Percentiles rank a stretch among this genome's conserved stretches.
These are phyloP conservation scores for Arthrobotrys conoides DNA, from an alignment of 2,329 filamentous ascomycete genomes.

Conservation along the genomic window DNA sequence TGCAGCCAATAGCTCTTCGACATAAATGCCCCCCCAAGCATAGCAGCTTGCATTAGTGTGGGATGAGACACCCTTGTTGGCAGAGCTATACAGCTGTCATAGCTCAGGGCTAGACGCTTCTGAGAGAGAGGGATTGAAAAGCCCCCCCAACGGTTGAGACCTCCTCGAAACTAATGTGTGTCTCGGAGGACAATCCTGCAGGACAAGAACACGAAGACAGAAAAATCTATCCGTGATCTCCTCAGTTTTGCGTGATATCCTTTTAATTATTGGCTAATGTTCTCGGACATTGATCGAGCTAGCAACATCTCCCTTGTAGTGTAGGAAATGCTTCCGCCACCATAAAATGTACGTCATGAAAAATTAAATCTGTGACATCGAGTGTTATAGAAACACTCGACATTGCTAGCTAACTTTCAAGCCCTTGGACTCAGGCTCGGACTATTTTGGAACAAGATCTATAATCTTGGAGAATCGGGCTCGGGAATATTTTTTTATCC, in stretches of 20 bases:
- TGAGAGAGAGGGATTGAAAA: not conserved
- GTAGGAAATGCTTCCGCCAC: not conserved
- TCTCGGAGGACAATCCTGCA: slow-evolving; percentile 20
- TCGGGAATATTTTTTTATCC: not conserved
- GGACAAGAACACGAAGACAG: not conserved
- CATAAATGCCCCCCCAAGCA: not conserved
- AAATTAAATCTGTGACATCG: not conserved
- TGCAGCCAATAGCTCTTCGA: slow-evolving; percentile 23
- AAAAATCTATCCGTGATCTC: slow-evolving; percentile 13
- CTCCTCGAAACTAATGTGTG: slow-evolving; percentile 26
- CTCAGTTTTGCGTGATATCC: slow-evolving; percentile 17
- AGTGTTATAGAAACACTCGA: not conserved
- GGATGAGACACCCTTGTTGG: slow-evolving; percentile 26
- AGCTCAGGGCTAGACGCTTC: slow-evolving; percentile 17
- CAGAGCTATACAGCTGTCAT: slow-evolving; percentile 6
- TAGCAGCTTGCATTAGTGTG: slow-evolving; percentile 36
- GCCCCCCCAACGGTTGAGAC: slow-evolving; percentile 18
- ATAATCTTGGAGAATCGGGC: not conserved
- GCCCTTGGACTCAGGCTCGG: not conserved
- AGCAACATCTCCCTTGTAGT: not conserved
- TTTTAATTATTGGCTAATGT: not conserved
- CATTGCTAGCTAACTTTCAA: not conserved
- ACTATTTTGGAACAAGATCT: not conserved
- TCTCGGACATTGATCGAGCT: not conserved
- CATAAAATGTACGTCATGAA: not conserved